Evolutionary conservation across 495 filamentous ascomycete species (phyloP).

Genomic region (Patellaria atrata): DNA sequence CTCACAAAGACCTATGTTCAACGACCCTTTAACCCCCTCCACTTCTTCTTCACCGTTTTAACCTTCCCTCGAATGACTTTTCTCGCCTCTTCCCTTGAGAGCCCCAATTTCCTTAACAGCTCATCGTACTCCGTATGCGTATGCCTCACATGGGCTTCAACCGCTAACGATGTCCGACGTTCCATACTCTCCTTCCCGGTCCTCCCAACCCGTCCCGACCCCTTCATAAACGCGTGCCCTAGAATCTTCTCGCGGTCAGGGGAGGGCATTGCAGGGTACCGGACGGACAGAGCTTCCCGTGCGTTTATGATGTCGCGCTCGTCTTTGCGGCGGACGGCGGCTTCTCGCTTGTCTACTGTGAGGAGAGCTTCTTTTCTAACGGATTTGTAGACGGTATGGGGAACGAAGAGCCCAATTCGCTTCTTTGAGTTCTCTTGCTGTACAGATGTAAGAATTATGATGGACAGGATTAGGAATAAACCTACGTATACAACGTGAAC

Average conservation of each 20-base stretch:
- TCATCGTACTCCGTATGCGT: slow-evolving; percentile 34
- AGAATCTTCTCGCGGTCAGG: slow-evolving; percentile 28
- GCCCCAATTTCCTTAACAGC: slow-evolving; percentile 36
- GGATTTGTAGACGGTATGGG: slow-evolving; percentile 26
- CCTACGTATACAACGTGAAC: too few species aligned
- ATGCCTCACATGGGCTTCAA: slow-evolving; percentile 40
- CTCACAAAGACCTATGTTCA: too few species aligned
- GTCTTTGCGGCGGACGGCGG: slow-evolving; percentile 28
- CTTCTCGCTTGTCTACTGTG: slow-evolving; percentile 26
- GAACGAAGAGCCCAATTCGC: slow-evolving; percentile 34
- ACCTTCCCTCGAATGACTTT: slow-evolving; percentile 31
- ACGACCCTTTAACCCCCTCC: too few species aligned
- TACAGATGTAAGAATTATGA: too few species aligned
- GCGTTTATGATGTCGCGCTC: slow-evolving; percentile 24
- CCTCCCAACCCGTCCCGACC: slow-evolving; percentile 37
- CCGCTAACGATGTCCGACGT: slow-evolving; percentile 30
- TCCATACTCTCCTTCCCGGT: slow-evolving; percentile 25
- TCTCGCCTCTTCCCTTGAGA: slow-evolving; percentile 41
- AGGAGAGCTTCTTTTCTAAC: slow-evolving; percentile 19
- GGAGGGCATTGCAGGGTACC: slow-evolving; percentile 34
- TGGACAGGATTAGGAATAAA: too few species aligned
- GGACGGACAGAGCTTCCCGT: slow-evolving; percentile 22
- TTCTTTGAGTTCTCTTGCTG: too few species aligned
- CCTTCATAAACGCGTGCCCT: slow-evolving; percentile 34
- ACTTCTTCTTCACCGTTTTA: slow-evolving; percentile 27